Conservation (phyloP, 805 yeast species). For the Sungouiella thailandica region DNA sequence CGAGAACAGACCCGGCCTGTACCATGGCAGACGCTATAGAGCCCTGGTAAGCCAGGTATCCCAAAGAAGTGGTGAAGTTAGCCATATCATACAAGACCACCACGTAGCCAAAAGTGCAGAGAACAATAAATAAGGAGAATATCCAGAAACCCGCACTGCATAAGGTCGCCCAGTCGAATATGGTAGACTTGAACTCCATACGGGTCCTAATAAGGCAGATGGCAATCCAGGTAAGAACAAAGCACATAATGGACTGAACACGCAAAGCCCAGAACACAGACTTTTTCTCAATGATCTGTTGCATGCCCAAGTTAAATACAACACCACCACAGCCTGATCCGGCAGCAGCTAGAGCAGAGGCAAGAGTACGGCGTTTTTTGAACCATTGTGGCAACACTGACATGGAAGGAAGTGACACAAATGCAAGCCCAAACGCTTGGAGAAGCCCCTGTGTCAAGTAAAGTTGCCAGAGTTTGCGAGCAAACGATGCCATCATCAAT, state of each 20-base stretch:
- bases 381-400: constrained; percentile 69
- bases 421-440: constrained; percentile 52
- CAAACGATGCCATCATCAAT: constrained; percentile 54
- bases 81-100: constrained; percentile 54
- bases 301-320: constrained; percentile 39
- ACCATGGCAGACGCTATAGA: constrained; percentile 57
- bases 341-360: constrained; percentile 42
- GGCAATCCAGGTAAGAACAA: constrained; percentile 11
- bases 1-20: constrained; percentile 50
- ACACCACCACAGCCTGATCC: constrained; percentile 55
- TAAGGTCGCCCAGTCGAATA: constrained; percentile 39
- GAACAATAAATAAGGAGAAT: constrained; percentile 35
- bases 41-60: constrained; percentile 51
- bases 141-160: constrained; percentile 39
- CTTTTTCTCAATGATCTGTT: constrained; percentile 30
- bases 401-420: constrained; percentile 54
- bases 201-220: constrained; percentile 12
- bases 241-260: constrained; percentile 28
- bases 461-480: constrained; percentile 59
- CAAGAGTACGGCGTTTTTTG: constrained; percentile 53
- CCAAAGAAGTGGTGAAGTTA: constrained; percentile 55
- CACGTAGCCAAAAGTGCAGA: constrained; percentile 58
- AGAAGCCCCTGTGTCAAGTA: constrained; percentile 65
- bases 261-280: constrained; percentile 48
- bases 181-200: constrained; percentile 19